These are phyloP conservation scores for Syzygium malaccense DNA, from an alignment of 441 rosid genomes.

Conservation along the genomic window DNA sequence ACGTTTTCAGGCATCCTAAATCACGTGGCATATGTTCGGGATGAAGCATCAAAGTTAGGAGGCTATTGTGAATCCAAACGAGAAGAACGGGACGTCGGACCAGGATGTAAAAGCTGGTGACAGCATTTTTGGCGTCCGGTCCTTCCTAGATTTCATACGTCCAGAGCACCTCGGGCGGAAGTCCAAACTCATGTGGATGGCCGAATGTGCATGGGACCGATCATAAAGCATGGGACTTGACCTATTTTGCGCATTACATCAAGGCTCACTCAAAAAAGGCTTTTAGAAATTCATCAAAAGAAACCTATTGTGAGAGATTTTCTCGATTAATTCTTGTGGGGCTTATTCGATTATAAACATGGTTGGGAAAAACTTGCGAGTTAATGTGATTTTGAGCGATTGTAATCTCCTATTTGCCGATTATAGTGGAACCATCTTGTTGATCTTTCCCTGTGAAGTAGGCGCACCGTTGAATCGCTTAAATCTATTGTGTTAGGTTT, in stretches of 20 bases:
- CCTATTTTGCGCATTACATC: not conserved
- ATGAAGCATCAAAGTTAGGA: not conserved
- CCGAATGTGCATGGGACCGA: not conserved
- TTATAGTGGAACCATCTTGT: not conserved
- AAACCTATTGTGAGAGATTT: not conserved
- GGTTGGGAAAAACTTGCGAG: not conserved
- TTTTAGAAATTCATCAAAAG: not conserved
- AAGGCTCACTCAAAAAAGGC: not conserved
- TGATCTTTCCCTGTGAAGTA: not conserved
- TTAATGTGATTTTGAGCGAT: no score
- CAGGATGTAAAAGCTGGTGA: not conserved
- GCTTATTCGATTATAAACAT: not conserved
- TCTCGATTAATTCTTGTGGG: not conserved
- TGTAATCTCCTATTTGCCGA: not conserved
- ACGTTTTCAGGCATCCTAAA: not conserved
- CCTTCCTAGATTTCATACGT: not conserved
- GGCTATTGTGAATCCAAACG: not conserved
- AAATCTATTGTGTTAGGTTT: not conserved
- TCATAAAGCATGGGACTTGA: not conserved
- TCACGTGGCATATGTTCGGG: not conserved
- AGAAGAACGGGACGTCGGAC: not conserved
- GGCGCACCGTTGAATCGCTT: fast-evolving
- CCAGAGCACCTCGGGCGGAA: not conserved
- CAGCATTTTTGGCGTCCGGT: not conserved
- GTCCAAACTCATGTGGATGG: not conserved